These are phyloP conservation scores for Rhizoctonia solani DNA, from an alignment of 1,284 basidiomycete genomes.

Conservation along the genomic window DNA sequence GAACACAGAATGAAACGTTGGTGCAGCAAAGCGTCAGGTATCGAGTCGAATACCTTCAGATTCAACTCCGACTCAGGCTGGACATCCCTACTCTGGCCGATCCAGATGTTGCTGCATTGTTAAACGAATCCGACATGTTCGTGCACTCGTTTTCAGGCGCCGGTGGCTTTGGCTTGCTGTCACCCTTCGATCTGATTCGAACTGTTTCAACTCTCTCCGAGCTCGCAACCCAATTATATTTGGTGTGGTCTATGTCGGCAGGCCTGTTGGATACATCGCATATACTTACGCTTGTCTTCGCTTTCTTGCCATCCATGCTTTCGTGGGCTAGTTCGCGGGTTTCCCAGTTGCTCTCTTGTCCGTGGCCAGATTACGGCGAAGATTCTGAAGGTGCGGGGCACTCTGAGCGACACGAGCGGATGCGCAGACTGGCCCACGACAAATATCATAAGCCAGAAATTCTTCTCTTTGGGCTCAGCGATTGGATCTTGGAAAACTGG, in stretches of 20 bases:
- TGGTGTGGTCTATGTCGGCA: constrained; percentile 61
- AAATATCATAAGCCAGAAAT: constrained; percentile 74
- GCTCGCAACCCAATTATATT: constrained; percentile 65
- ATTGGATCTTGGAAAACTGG: constrained; percentile 80
- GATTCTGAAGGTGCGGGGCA: constrained; percentile 54
- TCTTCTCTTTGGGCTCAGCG: constrained; percentile 74
- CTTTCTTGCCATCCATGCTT: constrained; percentile 50
- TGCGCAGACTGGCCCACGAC: constrained; percentile 70
- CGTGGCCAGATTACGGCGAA: constrained; percentile 51
- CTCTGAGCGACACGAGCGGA: constrained; percentile 68
- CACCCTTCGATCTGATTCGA: constrained; percentile 74
- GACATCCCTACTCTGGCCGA: constrained; percentile 77
- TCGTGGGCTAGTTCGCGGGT: constrained; percentile 46
- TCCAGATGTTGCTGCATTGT: constrained; percentile 67
- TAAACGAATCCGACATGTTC: constrained; percentile 82
- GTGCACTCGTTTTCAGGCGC: constrained; percentile 71
- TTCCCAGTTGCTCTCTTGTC: constrained; percentile 58
- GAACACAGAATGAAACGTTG: constrained; percentile 66
- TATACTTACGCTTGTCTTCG: constrained; percentile 50
- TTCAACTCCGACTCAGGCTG: constrained; percentile 72
- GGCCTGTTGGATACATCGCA: constrained; percentile 35
- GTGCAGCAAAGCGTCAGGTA: constrained; percentile 72
- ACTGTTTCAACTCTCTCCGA: constrained; percentile 71
- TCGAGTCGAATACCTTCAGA: constrained; percentile 72
- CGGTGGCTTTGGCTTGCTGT: constrained; percentile 68